These are phyloP conservation scores for Cucurbita pepo DNA, from an alignment of 306 rosid genomes.

Conservation along the genomic window DNA sequence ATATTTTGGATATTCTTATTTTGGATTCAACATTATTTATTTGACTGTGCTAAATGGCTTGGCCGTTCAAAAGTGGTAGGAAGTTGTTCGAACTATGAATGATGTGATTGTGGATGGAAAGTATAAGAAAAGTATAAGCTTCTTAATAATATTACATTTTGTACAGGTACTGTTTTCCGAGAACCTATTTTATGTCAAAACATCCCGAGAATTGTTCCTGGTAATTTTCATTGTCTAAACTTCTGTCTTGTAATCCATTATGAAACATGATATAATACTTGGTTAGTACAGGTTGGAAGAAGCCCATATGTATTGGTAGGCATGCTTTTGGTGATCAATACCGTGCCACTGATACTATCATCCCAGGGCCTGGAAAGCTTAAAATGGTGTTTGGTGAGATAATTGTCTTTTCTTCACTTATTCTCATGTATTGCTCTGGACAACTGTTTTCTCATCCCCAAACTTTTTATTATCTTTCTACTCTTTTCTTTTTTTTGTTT, in stretches of 20 bases:
- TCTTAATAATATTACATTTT: neutral
- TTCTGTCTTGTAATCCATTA: neutral
- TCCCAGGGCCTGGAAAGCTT: too few relatives aligned
- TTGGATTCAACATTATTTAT: neutral
- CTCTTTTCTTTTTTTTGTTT: too few relatives aligned
- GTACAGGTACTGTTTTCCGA: constrained; percentile 82
- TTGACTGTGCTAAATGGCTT: neutral
- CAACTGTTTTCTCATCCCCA: too few relatives aligned
- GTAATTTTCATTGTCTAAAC: constrained; percentile 28
- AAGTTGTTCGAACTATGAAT: neutral
- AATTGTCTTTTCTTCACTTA: too few relatives aligned
- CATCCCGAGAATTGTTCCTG: constrained; percentile 60
- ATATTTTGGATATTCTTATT: neutral
- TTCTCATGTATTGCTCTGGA: too few relatives aligned
- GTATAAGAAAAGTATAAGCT: neutral
- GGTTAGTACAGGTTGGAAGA: too few relatives aligned
- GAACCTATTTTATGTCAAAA: constrained; percentile 84
- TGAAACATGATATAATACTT: too few relatives aligned
- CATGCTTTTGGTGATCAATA: too few relatives aligned
- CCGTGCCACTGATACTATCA: too few relatives aligned
- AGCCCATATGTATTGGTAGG: too few relatives aligned
- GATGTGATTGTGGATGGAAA: neutral
- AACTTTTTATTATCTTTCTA: too few relatives aligned
- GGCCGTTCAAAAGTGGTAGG: neutral
- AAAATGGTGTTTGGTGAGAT: too few relatives aligned